Base-by-base conservation (phyloP, 306 rosid genomes). In the Lagenaria siceraria region DNA sequence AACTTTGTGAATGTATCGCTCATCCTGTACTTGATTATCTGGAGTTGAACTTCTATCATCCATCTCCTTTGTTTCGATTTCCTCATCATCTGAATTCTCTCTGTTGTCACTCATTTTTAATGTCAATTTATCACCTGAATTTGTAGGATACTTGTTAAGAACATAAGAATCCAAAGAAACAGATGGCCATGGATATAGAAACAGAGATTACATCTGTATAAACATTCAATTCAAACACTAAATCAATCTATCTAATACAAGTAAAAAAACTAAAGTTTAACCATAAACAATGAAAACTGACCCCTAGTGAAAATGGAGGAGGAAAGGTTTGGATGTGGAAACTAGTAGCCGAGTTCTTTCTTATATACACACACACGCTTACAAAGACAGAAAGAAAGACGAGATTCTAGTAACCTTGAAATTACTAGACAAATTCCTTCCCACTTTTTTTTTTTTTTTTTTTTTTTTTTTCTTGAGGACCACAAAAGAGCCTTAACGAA, bases 1-100 rank as follows among this genome's bases (percentile, higher is more conserved):
- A 49, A 83, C 83, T 60, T 42, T 83, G 86, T 79, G 78, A 38
- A 83, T 42, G 38, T 70, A 70, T 46, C 38, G 22, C 58, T 46
- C 56, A 70, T 70, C 53, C 53, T 66, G 18, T 19, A 17, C 49
- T 65, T 36, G 15, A 65, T 36, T 1, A 33, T 33, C n/a, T 40
- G 53, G 12, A 38, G 19, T 10, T 2, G 18, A 42, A 66, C 53
- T 40, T 70, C 12, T 19, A 10, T 65, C 8, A 8, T 36, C 29
- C 71, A 33, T 24, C 56, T 46, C 56, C 24, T 70, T 70, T 14
- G 58, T 70, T 43, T 69, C 53, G 12, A 40, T 11, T 11, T 2
- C 3, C n/a, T 68, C 36, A 0, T 69, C 75, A 46, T 22, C 27
- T 70, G 38, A 70, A 24, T 70, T 40, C 75, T 46, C 58, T 70